Conservation (phyloP, 176 grass and related monocot genomes). For the Oryza nivara region DNA sequence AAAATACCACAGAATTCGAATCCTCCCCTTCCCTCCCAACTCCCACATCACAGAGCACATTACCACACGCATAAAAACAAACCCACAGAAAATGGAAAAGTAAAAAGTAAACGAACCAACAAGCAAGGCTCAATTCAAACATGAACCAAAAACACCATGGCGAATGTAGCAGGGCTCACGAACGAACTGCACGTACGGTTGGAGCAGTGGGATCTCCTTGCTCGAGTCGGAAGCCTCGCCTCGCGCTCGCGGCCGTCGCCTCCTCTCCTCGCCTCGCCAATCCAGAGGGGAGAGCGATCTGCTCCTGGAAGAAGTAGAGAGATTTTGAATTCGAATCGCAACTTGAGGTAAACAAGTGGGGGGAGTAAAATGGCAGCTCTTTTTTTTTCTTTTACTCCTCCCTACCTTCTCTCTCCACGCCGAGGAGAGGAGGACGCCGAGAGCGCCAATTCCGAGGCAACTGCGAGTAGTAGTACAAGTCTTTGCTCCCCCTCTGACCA, state of each 20-base stretch:
- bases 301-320: background rate
- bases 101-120: background rate
- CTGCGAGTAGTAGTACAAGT: no score
- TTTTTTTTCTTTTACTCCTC: background rate
- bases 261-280: background rate
- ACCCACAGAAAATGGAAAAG: background rate
- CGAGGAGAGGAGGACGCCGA: no score
- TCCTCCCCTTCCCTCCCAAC: background rate
- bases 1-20: background rate
- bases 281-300: background rate
- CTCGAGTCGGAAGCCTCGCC: background rate
- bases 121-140: background rate
- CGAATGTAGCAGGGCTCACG: background rate
- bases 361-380: background rate
- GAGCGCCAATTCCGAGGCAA: constrained; percentile 39
- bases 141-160: background rate
- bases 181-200: no score
- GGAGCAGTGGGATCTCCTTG: no score
- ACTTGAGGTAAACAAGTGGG: background rate
- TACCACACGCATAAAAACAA: background rate
- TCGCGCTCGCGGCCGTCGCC: background rate
- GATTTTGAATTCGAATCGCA: constrained; percentile 55
- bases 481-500: background rate
- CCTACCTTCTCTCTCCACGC: background rate
- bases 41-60: background rate